Conservation (phyloP, 345 rosid genomes). For the Citrus medica region DNA sequence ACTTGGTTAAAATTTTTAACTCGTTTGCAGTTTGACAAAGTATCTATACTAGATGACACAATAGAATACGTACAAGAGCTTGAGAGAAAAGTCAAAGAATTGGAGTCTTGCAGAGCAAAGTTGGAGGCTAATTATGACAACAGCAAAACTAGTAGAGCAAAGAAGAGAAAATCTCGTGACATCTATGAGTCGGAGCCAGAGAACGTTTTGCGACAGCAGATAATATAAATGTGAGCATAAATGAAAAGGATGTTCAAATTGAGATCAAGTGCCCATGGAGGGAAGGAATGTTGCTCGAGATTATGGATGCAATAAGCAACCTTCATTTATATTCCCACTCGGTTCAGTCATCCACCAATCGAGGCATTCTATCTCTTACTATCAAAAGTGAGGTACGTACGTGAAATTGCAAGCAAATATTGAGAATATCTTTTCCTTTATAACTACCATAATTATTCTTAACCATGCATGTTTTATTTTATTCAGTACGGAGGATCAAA, state of each 20-base stretch:
- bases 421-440: background rate
- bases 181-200: slow-evolving; percentile 32
- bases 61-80: slow-evolving; percentile 71
- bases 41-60: slow-evolving; percentile 75
- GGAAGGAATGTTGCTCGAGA: slow-evolving; percentile 78
- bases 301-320: slow-evolving; percentile 62
- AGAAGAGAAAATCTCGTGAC: slow-evolving; percentile 59
- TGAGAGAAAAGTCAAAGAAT: slow-evolving; percentile 57
- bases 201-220: slow-evolving; percentile 29
- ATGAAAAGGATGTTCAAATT: slow-evolving; percentile 51
- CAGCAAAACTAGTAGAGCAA: slow-evolving; percentile 16
- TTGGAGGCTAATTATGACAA: slow-evolving; percentile 42
- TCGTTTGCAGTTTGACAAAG: slow-evolving; percentile 60
- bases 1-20: background rate
- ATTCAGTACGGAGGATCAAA: slow-evolving; percentile 61
- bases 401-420: background rate
- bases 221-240: slow-evolving; percentile 36
- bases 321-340: slow-evolving; percentile 74
- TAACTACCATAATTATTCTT: too few species aligned
- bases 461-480: background rate
- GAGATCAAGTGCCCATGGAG: slow-evolving; percentile 75
- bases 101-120: slow-evolving; percentile 50
- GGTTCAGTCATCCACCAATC: slow-evolving; percentile 61
- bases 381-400: slow-evolving; percentile 65
- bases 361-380: slow-evolving; percentile 59